These are phyloP conservation scores for Echium plantagineum DNA, from an alignment of 257 asterid genomes.

Conservation along the genomic window DNA sequence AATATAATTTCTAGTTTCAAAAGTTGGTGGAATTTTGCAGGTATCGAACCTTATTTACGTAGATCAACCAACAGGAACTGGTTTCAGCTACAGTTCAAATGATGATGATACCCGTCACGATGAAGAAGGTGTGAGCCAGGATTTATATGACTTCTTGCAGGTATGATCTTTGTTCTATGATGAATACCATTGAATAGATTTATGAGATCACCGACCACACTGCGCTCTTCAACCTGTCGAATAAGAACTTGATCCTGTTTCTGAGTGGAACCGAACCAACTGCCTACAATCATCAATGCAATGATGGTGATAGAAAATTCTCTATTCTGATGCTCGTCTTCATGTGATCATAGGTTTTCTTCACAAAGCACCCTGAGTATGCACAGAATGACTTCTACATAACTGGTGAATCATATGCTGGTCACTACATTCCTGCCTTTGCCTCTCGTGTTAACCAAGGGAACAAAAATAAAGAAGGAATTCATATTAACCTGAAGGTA, in stretches of 20 bases:
- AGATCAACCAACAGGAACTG: conserved; percentile 13
- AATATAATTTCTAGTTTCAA: not conserved
- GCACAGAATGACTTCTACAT: conserved; percentile 34
- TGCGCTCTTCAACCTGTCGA: not conserved
- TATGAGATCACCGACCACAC: not conserved
- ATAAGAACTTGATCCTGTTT: not conserved
- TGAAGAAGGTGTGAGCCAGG: conserved; percentile 10
- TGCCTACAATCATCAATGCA: too few species aligned
- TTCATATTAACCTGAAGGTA: conserved; percentile 21
- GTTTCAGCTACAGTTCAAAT: conserved; percentile 6
- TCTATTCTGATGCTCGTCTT: not conserved
- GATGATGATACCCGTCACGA: conserved; percentile 6
- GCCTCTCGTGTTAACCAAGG: conserved; percentile 26
- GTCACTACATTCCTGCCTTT: conserved; percentile 46
- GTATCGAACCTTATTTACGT: conserved; percentile 12
- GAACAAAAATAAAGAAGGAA: conserved; percentile 20
- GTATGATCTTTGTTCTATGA: not conserved
- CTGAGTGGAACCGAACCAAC: too few species aligned
- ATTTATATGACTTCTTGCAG: conserved; percentile 11
- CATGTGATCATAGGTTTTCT: conserved; percentile 1
- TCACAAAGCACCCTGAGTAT: conserved; percentile 28
- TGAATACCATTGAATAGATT: not conserved
- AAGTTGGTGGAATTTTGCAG: not conserved
- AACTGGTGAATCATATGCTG: conserved; percentile 56
- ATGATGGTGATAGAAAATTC: too few species aligned